Evolutionary conservation across 768 basidiomycete genomes (phyloP), one percentile per base, ranked within the genome.

Genomic region (Russula ochroleuca): DNA sequence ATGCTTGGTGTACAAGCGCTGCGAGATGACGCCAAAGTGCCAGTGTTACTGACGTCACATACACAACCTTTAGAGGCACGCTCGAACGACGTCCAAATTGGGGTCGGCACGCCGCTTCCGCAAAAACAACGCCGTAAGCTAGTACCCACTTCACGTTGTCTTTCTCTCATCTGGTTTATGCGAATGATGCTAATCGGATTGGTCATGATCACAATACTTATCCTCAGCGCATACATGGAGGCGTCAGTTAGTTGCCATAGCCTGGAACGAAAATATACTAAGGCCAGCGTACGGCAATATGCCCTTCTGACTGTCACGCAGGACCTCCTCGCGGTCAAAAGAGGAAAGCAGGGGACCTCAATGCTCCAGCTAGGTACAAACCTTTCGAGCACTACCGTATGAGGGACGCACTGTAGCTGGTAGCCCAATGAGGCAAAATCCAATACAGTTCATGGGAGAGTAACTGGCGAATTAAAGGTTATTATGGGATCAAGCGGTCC

Each of bases 111-210:
- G n/a, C n/a, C n/a, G n/a, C n/a, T n/a, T n/a, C n/a, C n/a, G n/a
- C n/a, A n/a, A n/a, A n/a, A n/a, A n/a, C n/a, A n/a, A n/a, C n/a
- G n/a, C n/a, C n/a, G n/a, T n/a, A n/a, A n/a, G n/a, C n/a, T n/a
- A n/a, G 63, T 64, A 64, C n/a, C 35, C 17, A 21, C 53, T 54
- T 62, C 37, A 55, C 61, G 17, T 35, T 38, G 23, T 3, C 38
- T 14, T 35, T 47, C 37, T 41, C 25, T 19, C 25, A 23, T 54
- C n/a, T 64, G 59, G 58, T 55, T 54, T 64, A 64, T 54, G 52
- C 33, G 52, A 41, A 47, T 23, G 38, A 55, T 43, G 25, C 62
- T 58, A 58, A 59, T n/a, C n/a, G 15, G 37, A 31, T 54, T 55
- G 51, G 47, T 25, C 31, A 59, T 21, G 57, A 47, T 59, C 35